Conservation (phyloP, 1,284 basidiomycete genomes). For the Kwoniella shivajii region DNA sequence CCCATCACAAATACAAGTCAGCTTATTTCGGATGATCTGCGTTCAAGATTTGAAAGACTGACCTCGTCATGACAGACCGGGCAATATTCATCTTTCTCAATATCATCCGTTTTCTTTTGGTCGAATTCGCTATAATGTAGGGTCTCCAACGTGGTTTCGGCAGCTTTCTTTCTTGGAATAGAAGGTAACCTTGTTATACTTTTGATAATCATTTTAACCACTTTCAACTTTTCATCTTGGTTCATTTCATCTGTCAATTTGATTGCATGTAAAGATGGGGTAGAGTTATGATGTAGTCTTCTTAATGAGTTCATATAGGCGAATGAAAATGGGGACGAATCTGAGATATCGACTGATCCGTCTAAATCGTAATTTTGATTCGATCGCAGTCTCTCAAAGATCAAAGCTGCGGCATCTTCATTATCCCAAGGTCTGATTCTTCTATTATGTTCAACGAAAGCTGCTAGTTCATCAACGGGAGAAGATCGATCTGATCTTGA, state of each 20-base stretch:
- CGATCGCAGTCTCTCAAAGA: slow-evolving; percentile 4
- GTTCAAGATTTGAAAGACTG: too few species aligned
- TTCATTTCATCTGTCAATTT: slow-evolving; percentile 21
- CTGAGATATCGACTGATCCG: background rate
- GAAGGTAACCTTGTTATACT: slow-evolving; percentile 14
- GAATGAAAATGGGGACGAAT: background rate
- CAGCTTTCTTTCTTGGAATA: slow-evolving; percentile 11
- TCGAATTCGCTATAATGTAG: slow-evolving; percentile 18
- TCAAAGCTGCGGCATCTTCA: slow-evolving; percentile 3
- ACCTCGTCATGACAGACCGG: slow-evolving; percentile 42
- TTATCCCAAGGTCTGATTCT: background rate
- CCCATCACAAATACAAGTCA: background rate
- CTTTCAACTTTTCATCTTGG: slow-evolving; percentile 14
- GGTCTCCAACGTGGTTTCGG: slow-evolving; percentile 21
- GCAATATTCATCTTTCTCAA: slow-evolving; percentile 37
- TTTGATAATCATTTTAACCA: slow-evolving; percentile 11
- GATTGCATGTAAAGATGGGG: background rate
- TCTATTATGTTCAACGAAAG: background rate
- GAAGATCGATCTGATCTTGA: background rate
- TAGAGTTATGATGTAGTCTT: background rate
- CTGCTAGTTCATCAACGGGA: background rate
- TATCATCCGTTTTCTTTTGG: slow-evolving; percentile 10
- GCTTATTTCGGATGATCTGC: too few species aligned
- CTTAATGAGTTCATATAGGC: background rate
- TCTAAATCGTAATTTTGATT: background rate